Conservation (phyloP, 2,329 filamentous ascomycete genomes). For the Cladorrhinum sp. region DNA sequence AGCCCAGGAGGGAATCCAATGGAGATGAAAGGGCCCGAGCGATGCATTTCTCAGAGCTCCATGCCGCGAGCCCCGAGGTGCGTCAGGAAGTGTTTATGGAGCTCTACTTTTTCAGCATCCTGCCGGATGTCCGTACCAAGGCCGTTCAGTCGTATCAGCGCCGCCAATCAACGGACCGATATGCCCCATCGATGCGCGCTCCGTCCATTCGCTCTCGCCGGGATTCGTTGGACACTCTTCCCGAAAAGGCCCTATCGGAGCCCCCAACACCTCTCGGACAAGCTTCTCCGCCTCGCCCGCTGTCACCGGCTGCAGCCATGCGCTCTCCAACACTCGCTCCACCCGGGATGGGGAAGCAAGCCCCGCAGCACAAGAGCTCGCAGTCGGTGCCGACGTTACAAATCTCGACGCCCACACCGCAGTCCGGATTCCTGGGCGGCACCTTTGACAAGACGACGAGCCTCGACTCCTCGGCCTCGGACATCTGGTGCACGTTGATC, state of each 20-base stretch:
- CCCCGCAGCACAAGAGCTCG: slow-evolving; percentile 4
- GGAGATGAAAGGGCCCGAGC: slow-evolving; percentile 10
- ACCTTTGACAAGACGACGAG: slow-evolving; percentile 1
- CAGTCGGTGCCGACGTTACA: slow-evolving; percentile 17
- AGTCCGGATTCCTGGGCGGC: not conserved
- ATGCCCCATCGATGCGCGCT: slow-evolving; percentile 22
- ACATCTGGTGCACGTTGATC: slow-evolving; percentile 54
- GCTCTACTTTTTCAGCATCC: slow-evolving; percentile 49
- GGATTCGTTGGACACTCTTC: slow-evolving; percentile 16
- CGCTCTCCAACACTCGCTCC: slow-evolving; percentile 6
- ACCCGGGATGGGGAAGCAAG: not conserved
- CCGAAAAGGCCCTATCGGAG: slow-evolving; percentile 4
- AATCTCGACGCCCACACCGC: slow-evolving; percentile 12
- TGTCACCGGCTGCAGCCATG: slow-evolving; percentile 1
- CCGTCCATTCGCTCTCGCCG: slow-evolving; percentile 15
- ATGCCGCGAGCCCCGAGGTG: slow-evolving; percentile 45
- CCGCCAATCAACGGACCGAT: slow-evolving; percentile 23
- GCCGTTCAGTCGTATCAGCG: slow-evolving; percentile 31
- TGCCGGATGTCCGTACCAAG: slow-evolving; percentile 38
- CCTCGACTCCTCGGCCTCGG: slow-evolving; percentile 27
- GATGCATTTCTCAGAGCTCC: slow-evolving; percentile 43
- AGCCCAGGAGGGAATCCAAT: slow-evolving; percentile 9
- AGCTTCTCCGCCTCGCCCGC: not conserved
- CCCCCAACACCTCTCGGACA: slow-evolving; percentile 10
- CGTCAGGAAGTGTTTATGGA: slow-evolving; percentile 50